phyloP scores from a whole-genome alignment of 345 rosid genomes.

The Trapa bicornis region DNA sequence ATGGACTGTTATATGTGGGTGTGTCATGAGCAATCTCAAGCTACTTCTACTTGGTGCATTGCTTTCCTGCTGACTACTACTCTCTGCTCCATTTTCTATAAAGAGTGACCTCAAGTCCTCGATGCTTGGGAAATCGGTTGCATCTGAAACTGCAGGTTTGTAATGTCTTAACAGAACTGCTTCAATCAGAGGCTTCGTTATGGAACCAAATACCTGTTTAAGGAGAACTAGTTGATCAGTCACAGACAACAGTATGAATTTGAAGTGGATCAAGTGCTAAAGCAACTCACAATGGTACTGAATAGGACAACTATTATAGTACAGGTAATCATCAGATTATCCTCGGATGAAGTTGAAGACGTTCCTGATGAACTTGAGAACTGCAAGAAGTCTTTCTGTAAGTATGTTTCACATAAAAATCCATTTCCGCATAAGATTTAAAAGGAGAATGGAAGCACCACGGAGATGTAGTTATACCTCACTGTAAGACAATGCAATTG shows the following conservation, averaged over 20 bases:
- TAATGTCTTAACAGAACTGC: conserved; percentile 27
- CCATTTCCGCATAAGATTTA: background rate
- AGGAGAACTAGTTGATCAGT: background rate
- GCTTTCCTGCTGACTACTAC: conserved; percentile 17
- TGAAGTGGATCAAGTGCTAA: background rate
- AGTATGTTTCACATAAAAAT: background rate
- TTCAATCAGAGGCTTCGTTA: conserved; percentile 50
- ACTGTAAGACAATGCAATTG: conserved; percentile 51
- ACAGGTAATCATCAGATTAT: conserved; percentile 33
- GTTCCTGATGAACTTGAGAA: conserved; percentile 16
- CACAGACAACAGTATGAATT: background rate
- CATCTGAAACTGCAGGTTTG: conserved; percentile 29
- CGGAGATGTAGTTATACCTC: conserved; percentile 15
- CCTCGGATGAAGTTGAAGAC: conserved; percentile 1
- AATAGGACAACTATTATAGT: conserved; percentile 59
- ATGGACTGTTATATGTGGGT: conserved; percentile 45
- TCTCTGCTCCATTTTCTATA: conserved; percentile 28
- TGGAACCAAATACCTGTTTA: conserved; percentile 47
- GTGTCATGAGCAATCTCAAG: conserved; percentile 32
- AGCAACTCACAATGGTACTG: conserved; percentile 43
- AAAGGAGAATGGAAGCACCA: background rate
- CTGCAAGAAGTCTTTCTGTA: conserved; percentile 19
- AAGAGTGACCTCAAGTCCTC: conserved; percentile 44
- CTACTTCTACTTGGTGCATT: conserved; percentile 18
- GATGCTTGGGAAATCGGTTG: conserved; percentile 29